These are phyloP conservation scores for Teunomyces gatunensis DNA, from an alignment of 805 yeast genomes.

Conservation along the genomic window DNA sequence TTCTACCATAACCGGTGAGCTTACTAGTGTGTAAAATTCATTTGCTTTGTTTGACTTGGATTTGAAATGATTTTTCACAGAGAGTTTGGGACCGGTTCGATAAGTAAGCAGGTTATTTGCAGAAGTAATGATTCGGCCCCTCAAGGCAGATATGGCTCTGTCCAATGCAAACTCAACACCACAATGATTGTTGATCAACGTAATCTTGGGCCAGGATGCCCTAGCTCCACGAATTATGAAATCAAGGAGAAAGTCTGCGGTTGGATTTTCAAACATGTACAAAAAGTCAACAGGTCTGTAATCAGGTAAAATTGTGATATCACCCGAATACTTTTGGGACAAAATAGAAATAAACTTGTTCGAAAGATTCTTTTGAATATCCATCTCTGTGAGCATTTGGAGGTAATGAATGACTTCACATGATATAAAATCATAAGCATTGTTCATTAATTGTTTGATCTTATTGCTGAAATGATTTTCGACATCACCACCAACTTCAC, in stretches of 20 bases:
- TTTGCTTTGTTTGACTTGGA: constrained; percentile 3
- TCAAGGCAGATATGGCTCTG: constrained; percentile 64
- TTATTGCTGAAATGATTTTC: constrained; percentile 59
- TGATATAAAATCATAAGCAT: constrained; percentile 55
- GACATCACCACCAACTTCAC: constrained; percentile 66
- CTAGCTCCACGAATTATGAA: constrained; percentile 79
- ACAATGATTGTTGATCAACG: constrained; percentile 85
- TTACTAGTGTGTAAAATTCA: constrained; percentile 16
- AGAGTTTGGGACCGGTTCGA: background rate
- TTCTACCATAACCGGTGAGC: constrained; percentile 19
- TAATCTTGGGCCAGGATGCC: constrained; percentile 91
- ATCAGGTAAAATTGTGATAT: constrained; percentile 88
- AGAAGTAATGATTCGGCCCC: constrained; percentile 55
- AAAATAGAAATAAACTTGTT: constrained; percentile 73
- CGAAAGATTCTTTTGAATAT: constrained; percentile 68
- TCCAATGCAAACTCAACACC: constrained; percentile 87
- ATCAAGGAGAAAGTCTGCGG: constrained; percentile 67
- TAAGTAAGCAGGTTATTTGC: constrained; percentile 15
- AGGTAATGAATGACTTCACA: constrained; percentile 78
- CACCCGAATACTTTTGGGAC: constrained; percentile 88
- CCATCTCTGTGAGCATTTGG: constrained; percentile 70
- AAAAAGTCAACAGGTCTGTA: constrained; percentile 56
- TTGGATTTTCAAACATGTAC: constrained; percentile 75
- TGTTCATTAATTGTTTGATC: constrained; percentile 50
- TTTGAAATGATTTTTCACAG: constrained; percentile 5